Evolutionary conservation across 352 stramenopile genomes (phyloP).

Genomic region (Phytopythium vexans): DNA sequence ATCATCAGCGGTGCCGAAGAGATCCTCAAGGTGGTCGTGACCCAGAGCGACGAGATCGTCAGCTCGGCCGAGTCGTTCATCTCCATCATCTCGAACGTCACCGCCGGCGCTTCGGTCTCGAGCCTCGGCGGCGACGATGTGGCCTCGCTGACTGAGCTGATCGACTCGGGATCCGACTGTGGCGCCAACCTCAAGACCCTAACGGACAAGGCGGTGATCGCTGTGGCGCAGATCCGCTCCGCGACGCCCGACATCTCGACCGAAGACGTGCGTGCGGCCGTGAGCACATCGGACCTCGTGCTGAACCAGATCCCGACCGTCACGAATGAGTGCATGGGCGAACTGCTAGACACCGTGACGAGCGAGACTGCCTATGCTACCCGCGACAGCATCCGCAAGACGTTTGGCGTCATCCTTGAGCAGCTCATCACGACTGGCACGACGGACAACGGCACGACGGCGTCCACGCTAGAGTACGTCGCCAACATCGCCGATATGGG

Average conservation of each 20-base stretch:
- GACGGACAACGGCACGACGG: conserved; percentile 20
- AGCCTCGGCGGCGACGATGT: conserved; percentile 4
- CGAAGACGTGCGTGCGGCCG: conserved; percentile 17
- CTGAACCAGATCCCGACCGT: conserved; percentile 39
- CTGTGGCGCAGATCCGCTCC: conserved; percentile 14
- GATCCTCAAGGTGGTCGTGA: conserved; percentile 24
- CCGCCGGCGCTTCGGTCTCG: conserved; percentile 1
- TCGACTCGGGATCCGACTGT: conserved; percentile 20
- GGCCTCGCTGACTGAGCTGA: conserved; percentile 13
- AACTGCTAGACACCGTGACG: conserved; percentile 9
- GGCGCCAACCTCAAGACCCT: conserved; percentile 20
- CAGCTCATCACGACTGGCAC: conserved; percentile 37
- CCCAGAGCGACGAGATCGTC: conserved; percentile 9
- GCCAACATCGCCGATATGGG: conserved; percentile 33
- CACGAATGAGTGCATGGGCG: conserved; percentile 38
- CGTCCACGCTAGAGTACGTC: conserved; percentile 34
- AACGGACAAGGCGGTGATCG: conserved; percentile 19
- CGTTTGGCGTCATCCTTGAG: conserved; percentile 51
- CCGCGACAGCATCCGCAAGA: conserved; percentile 50
- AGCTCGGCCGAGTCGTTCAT: conserved; percentile 3
- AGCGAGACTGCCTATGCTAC: conserved; percentile 30
- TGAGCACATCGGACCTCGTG: conserved; percentile 26
- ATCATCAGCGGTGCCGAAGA: conserved; percentile 4
- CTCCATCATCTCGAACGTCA: conserved; percentile 2
- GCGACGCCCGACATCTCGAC: conserved; percentile 6